These are phyloP conservation scores for Petunia axillaris DNA, from an alignment of 257 asterid genomes.

Conservation along the genomic window DNA sequence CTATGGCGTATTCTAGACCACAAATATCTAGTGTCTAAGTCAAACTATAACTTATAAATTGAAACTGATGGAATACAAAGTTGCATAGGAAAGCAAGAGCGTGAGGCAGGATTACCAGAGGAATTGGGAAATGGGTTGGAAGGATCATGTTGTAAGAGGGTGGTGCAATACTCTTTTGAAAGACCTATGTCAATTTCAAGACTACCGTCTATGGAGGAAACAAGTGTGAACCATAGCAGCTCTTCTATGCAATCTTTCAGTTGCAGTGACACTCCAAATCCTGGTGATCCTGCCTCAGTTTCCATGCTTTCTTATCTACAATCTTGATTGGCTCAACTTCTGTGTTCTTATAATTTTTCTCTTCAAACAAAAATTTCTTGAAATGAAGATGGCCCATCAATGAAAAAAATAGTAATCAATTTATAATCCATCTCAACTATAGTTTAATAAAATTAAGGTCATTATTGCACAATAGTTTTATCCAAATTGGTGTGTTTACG, in stretches of 20 bases:
- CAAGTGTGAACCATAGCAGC: conserved; percentile 56
- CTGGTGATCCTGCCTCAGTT: conserved; percentile 49
- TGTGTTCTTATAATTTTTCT: too few relatives aligned
- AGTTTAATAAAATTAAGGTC: too few relatives aligned
- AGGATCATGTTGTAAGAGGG: conserved; percentile 59
- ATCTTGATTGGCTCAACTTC: neutral
- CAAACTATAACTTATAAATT: too few relatives aligned
- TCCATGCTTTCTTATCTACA: neutral
- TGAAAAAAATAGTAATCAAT: too few relatives aligned
- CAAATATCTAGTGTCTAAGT: too few relatives aligned
- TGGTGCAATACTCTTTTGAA: conserved; percentile 57
- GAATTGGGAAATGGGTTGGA: conserved; percentile 29
- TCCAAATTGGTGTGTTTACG: too few relatives aligned
- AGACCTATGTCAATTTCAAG: conserved; percentile 54
- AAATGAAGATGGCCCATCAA: too few relatives aligned
- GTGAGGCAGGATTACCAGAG: conserved; percentile 29
- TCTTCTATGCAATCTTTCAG: conserved; percentile 63
- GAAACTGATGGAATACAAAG: neutral
- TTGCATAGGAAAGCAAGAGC: neutral
- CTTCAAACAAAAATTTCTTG: too few relatives aligned
- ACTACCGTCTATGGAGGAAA: conserved; percentile 43
- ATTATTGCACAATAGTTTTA: too few relatives aligned
- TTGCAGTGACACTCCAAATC: conserved; percentile 28
- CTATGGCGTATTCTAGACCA: too few relatives aligned
- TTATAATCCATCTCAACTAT: too few relatives aligned